Percentiles rank a stretch among this genome's conserved stretches.
Conservation (phyloP, 108 stramenopile genomes). For the Seminavis robusta region DNA sequence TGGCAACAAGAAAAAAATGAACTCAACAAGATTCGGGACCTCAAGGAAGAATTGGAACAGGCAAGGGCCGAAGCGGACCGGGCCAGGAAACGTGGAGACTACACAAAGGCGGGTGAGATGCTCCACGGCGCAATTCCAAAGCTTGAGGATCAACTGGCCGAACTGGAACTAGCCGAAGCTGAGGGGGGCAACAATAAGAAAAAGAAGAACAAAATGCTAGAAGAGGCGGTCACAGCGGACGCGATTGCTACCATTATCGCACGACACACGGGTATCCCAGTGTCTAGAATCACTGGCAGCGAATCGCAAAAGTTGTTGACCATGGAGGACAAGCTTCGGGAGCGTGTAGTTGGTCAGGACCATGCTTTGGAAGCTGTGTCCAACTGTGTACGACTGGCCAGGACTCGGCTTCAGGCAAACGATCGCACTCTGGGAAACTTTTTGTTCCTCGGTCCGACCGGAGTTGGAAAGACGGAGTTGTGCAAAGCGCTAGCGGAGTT, state of each 20-base stretch:
- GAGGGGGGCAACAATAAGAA: conserved; percentile 34
- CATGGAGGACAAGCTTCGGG: conserved; percentile 81
- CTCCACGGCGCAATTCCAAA: conserved; percentile 64
- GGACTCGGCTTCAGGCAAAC: conserved; percentile 83
- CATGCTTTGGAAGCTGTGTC: conserved; percentile 81
- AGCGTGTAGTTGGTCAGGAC: conserved; percentile 88
- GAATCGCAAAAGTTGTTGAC: conserved; percentile 85
- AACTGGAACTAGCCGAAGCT: conserved; percentile 34
- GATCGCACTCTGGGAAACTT: conserved; percentile 88
- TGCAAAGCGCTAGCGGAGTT: conserved; percentile 88
- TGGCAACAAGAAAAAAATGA: conserved; percentile 68
- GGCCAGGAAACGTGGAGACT: conserved; percentile 69
- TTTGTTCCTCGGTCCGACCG: conserved; percentile 84
- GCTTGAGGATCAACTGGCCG: conserved; percentile 66
- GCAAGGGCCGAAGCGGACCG: conserved; percentile 52
- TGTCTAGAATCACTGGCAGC: conserved; percentile 68
- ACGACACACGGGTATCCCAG: conserved; percentile 76
- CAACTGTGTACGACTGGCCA: conserved; percentile 83
- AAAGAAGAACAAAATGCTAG: conserved; percentile 46
- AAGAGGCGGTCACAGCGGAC: conserved; percentile 67
- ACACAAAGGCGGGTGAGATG: conserved; percentile 56
- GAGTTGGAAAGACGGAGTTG: conserved; percentile 91
- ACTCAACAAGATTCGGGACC: conserved; percentile 48
- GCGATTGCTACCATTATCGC: conserved; percentile 82
- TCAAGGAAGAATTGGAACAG: conserved; percentile 74